These are phyloP conservation scores for Striga hermonthica DNA, from an alignment of 305 asterid genomes.

Conservation along the genomic window DNA sequence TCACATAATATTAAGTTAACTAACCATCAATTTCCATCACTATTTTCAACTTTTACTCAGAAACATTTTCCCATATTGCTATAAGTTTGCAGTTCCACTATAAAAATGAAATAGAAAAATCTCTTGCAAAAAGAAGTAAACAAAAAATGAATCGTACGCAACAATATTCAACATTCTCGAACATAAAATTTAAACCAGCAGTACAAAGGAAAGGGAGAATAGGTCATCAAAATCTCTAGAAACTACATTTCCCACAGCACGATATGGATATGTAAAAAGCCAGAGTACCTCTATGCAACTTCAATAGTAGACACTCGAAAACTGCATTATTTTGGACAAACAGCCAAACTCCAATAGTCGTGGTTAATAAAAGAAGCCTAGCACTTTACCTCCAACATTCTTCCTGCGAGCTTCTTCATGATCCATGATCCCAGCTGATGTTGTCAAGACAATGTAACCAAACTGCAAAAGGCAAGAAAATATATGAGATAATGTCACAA, in stretches of 20 bases:
- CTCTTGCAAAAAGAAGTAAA: no score
- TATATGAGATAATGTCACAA: neutral
- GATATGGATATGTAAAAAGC: no score
- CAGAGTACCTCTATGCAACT: neutral
- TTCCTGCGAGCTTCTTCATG: slow-evolving; percentile 57
- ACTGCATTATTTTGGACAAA: neutral
- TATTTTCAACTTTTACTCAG: no score
- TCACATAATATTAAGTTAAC: no score
- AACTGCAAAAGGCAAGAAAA: slow-evolving; percentile 28
- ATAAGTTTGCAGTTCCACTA: no score
- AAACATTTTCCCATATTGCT: no score
- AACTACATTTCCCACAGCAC: neutral
- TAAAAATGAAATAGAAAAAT: no score
- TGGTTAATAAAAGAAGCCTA: slow-evolving; percentile 38
- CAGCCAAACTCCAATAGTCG: neutral
- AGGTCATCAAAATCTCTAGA: neutral
- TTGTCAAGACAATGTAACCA: slow-evolving; percentile 42
- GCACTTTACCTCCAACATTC: slow-evolving; percentile 41
- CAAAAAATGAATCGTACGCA: neutral
- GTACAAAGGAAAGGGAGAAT: neutral
- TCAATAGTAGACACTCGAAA: neutral
- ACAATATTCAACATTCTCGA: neutral
- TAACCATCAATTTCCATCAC: no score
- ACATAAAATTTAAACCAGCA: neutral
- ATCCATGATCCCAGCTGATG: slow-evolving; percentile 61